Base-by-base conservation (phyloP, 139 green algal species). In the Deuterostichococcus epilithicus region DNA sequence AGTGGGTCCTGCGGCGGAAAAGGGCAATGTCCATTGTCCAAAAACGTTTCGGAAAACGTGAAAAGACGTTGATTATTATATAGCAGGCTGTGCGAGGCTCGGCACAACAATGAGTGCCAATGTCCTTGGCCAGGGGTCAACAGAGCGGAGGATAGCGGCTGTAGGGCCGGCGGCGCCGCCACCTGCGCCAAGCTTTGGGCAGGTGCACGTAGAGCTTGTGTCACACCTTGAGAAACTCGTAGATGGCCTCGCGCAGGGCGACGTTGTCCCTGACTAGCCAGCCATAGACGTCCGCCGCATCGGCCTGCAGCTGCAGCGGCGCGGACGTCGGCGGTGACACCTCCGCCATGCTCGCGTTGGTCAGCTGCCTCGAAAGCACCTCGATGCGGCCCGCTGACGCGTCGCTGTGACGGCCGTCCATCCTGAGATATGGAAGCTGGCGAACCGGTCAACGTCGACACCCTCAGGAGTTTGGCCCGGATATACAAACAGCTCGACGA, bases 221-320 rank as follows among this genome's bases (percentile, higher is more conserved):
- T n/a, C 42, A 15, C 45, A 88, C 90, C 87, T 94, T 92, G 23
- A 97, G 69, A 78, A 94, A 91, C 1, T 95, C 87, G 36, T 90
- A 88, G 5, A 96, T 90, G 13, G 44, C 63, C 18, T 80, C 69
- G 0, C 92, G 60, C 34, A 97, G 76, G 45, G 94, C 84, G 0
- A 81, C 26, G 73, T 96, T 94, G 76, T 95, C 92, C 28, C 89
- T 76, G 0, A 77, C 78, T 0, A 93, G 59, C 25, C 84, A 92
- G 5, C 59, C 10, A 35, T 85, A 80, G 60, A 93, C 59, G 13
- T 78, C 68, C 20, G 76, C 47, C 0, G 83, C 8, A 45, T 79
- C 30, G 0, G 79, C 22, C 23, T 32, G 42, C 42, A 77, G 39
- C 42, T 74, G 60, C 47, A 63, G 33, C 28, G 77, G 52, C n/a